Base-by-base conservation (phyloP, 495 filamentous ascomycete genomes). In the Aspergillus wentii region DNA sequence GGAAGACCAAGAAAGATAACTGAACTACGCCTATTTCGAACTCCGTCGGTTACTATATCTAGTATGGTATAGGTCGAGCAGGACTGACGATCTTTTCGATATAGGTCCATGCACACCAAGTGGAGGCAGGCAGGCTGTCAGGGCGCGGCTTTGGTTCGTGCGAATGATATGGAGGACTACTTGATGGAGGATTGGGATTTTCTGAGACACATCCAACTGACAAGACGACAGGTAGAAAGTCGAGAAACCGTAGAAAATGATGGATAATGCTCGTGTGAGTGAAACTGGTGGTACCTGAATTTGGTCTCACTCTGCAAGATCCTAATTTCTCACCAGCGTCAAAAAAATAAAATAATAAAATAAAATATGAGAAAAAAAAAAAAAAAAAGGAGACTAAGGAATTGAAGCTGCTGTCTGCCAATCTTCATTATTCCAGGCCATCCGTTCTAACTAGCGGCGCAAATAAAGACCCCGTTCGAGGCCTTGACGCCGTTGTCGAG, bases 341-440 rank as follows among this genome's bases (percentile, higher is more conserved):
- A 25, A 25, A 25, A 5, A 25, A 25, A 25, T 25, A 25, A 25
- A 25, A 25, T 25, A 25, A 6, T 25, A 25, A 5, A 25, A 25
- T 6, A 25, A 25, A 6, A 25, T 25, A 25, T 6, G 22, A 10
- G 10, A 25, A 25, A 25, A 25, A 6, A 25, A 25, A 25, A 25
- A 6, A 25, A 25, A 25, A 25, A 6, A 25, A 25, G 10, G 10
- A 25, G 5, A n/a, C n/a, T n/a, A n/a, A n/a, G n/a, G n/a, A n/a
- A n/a, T n/a, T n/a, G n/a, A n/a, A n/a, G n/a, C n/a, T n/a, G n/a
- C n/a, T n/a, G n/a, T n/a, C n/a, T n/a, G 47, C 47, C 47, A 50
- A 50, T 50, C 42, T 50, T 50, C 42, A 45, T 50, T 39, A 39
- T 43, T 48, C 40, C 45, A 48, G 32, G 36, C 40, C 45, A 40